A percentile compares a stretch with the other conserved stretches of the same genome.
Conservation (phyloP, 2,329 filamentous ascomycete genomes). For the Lecanicillium sp. region DNA sequence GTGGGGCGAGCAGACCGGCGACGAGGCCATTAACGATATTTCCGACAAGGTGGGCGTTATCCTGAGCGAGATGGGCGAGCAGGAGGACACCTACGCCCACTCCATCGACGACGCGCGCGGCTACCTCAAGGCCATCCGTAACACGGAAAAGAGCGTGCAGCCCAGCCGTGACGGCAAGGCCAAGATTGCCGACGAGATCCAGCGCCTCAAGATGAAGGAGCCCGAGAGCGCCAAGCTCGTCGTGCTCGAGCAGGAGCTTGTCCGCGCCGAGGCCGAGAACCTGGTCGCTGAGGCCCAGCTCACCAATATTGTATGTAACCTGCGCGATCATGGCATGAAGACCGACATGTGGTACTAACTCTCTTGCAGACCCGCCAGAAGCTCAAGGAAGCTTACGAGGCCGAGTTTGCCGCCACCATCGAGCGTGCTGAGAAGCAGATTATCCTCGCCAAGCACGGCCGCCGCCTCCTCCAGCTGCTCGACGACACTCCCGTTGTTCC, state of each 20-base stretch:
- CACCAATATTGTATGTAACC: conserved; percentile 72
- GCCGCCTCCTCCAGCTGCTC: conserved; percentile 74
- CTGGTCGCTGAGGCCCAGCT: conserved; percentile 94
- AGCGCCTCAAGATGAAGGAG: conserved; percentile 86
- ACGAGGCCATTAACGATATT: conserved; percentile 82
- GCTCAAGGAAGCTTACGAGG: conserved; percentile 87
- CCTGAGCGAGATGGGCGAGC: conserved; percentile 85
- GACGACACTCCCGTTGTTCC: conserved; percentile 88
- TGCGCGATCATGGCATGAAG: neutral
- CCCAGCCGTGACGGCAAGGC: conserved; percentile 80
- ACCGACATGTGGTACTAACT: conserved; percentile 13
- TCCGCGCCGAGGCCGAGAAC: conserved; percentile 91
- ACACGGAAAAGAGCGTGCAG: conserved; percentile 93
- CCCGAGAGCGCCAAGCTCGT: conserved; percentile 75
- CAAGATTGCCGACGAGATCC: conserved; percentile 89
- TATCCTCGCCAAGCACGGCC: conserved; percentile 85
- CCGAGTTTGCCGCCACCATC: conserved; percentile 84
- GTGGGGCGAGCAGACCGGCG: conserved; percentile 88
- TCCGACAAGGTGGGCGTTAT: conserved; percentile 94
- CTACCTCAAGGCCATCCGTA: conserved; percentile 84
- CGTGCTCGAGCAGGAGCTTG: conserved; percentile 90
- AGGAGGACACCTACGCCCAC: conserved; percentile 84
- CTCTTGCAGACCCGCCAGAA: conserved; percentile 75
- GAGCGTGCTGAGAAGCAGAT: conserved; percentile 97
- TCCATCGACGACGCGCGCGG: conserved; percentile 78